Base-by-base conservation (phyloP, 495 filamentous ascomycete genomes). In the Aspergillus indologenus region DNA sequence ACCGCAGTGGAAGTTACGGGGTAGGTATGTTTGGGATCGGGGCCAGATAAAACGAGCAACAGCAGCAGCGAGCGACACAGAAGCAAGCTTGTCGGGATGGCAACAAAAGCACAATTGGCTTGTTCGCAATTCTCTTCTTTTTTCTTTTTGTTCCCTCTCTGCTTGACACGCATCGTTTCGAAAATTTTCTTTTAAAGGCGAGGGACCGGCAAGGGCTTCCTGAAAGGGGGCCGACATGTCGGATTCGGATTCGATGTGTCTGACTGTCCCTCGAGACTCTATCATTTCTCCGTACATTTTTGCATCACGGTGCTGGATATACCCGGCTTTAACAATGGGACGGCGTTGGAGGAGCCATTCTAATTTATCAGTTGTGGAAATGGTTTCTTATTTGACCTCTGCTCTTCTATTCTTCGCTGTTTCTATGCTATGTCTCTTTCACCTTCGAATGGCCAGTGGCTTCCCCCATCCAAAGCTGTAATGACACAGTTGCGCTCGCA, bases 261-360 rank as follows among this genome's bases (percentile, higher is more conserved):
- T 9, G 54, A 44, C 64, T 56, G 55, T 34, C 57, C 62, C 57
- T 65, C 52, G 57, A 59, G 34, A 58, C 55, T 58, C 51, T 68
- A 46, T 58, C 64, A 58, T 75, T 40, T 75, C 70, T 75, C 71
- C 67, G 72, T 79, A 76, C 71, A 74, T 76, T 75, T 67, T 77
- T 79, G 76, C 76, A 79, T 79, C 65, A 75, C 68, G 76, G 76
- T 79, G 76, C 76, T 78, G 76, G 76, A 79, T 79, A 79, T 79
- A 79, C 76, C 76, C 75, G 76, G 75, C 73, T 79, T 77, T 69
- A 71, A 76, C 65, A 66, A 69, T 74, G 58, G 75, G 74, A 76
- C 61, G 75, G 76, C 75, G 74, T 78, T 79, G 54, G 70, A 63
- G 70, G 64, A 60, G 62, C 67, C 62, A 68, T 70, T n/a, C n/a